Evolutionary conservation across 2,329 filamentous ascomycete species (phyloP).

Genomic region (Trichophyton rubrum): DNA sequence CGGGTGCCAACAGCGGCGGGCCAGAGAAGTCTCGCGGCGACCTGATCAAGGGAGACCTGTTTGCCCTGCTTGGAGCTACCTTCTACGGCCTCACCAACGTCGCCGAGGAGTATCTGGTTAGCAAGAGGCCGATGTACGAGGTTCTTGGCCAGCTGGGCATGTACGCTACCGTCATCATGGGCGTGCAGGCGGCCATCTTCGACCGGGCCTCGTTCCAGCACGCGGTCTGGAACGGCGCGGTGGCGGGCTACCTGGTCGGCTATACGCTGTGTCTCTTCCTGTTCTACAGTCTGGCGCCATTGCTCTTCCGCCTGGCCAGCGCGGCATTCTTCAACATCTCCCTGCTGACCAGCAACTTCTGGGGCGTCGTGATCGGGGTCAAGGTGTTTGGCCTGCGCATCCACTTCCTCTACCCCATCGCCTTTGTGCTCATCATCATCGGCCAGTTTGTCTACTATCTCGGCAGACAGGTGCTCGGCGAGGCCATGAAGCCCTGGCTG

Average conservation of each 20-base stretch:
- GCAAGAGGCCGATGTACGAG: conserved; percentile 76
- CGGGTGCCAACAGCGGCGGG: conserved; percentile 54
- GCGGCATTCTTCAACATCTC: conserved; percentile 97
- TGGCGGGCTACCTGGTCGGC: conserved; percentile 74
- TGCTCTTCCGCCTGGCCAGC: conserved; percentile 77
- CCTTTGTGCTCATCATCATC: conserved; percentile 81
- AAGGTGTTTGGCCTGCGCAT: conserved; percentile 68
- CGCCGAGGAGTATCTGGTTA: conserved; percentile 88
- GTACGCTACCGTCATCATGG: conserved; percentile 84
- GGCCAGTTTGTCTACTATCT: conserved; percentile 83
- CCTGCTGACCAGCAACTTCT: conserved; percentile 88
- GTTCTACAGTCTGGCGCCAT: conserved; percentile 79
- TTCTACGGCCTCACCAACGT: conserved; percentile 88
- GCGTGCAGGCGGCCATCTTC: conserved; percentile 80
- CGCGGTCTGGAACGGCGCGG: conserved; percentile 52
- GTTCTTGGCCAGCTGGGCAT: conserved; percentile 83
- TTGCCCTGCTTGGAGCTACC: conserved; percentile 76
- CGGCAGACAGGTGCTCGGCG: conserved; percentile 66
- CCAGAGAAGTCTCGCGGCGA: conserved; percentile 39
- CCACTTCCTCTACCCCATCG: conserved; percentile 49
- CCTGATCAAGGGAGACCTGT: conserved; percentile 81
- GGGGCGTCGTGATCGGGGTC: conserved; percentile 87
- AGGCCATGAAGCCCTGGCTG: conserved; percentile 90
- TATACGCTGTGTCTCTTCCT: conserved; percentile 72
- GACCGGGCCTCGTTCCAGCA: conserved; percentile 60